Evolutionary conservation across 2,329 filamentous ascomycete genomes (phyloP).

Genomic region (Pleomassaria siparia): DNA sequence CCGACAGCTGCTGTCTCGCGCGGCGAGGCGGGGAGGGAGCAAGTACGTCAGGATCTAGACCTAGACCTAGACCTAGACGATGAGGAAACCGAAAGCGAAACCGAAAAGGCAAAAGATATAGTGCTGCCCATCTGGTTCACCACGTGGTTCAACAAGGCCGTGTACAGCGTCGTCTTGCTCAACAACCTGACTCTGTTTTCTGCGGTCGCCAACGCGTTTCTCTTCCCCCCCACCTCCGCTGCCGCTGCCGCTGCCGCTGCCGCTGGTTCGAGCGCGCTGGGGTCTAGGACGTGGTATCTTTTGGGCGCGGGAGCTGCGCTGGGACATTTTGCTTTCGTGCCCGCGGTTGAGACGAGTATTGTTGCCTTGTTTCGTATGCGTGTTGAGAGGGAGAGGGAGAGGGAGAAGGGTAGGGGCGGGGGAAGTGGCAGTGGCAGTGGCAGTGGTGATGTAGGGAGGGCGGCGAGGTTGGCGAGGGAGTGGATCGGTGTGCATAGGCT

Average conservation of each 20-base stretch:
- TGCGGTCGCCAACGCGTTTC: constrained; percentile 15
- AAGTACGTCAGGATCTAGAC: too few species aligned
- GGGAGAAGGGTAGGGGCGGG: constrained; percentile 4
- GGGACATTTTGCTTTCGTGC: constrained; percentile 24
- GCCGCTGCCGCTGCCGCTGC: too few species aligned
- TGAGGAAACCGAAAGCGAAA: background rate
- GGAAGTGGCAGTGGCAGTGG: too few species aligned
- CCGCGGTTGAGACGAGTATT: constrained; percentile 17
- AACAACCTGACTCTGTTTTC: constrained; percentile 19
- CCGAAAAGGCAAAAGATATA: constrained; percentile 15
- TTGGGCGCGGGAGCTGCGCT: constrained; percentile 18
- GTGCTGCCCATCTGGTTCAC: constrained; percentile 20
- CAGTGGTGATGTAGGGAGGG: too few species aligned
- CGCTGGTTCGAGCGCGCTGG: too few species aligned
- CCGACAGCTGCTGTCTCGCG: too few species aligned
- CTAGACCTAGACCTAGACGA: background rate
- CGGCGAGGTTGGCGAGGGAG: constrained; percentile 14
- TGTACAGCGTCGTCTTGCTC: constrained; percentile 20
- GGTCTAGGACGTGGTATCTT: constrained; percentile 11
- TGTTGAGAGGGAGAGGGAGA: constrained; percentile 9
- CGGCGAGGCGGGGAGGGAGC: too few species aligned
- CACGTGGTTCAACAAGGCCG: constrained; percentile 21
- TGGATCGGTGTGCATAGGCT: constrained; percentile 24
- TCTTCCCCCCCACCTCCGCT: constrained; percentile 8
- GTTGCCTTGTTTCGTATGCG: constrained; percentile 14